A percentile compares a stretch with the other conserved stretches of the same genome.
These are phyloP conservation scores for Pyrenophora tritici-repentis DNA, from an alignment of 2,329 filamentous ascomycete species.

Conservation along the genomic window DNA sequence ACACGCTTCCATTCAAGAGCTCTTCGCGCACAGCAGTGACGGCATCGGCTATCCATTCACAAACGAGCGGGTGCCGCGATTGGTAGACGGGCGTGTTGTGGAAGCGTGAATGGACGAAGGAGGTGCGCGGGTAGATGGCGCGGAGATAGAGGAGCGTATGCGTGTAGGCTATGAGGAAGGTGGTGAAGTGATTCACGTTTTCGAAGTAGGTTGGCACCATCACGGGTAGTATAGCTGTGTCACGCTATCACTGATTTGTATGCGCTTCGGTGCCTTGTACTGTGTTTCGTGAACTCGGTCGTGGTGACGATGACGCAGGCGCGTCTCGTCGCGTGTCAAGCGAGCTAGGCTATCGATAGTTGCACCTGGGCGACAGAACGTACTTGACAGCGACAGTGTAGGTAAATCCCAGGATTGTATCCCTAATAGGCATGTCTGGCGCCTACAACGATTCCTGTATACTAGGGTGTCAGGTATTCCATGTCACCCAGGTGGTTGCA, in stretches of 20 bases:
- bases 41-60: slow-evolving; percentile 83
- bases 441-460: too few relatives aligned
- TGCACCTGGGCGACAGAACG: too few relatives aligned
- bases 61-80: slow-evolving; percentile 83
- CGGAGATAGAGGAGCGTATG: slow-evolving; percentile 88
- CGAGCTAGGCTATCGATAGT: slow-evolving; percentile 4
- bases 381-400: too few relatives aligned
- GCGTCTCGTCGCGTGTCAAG: slow-evolving; percentile 16
- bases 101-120: slow-evolving; percentile 78
- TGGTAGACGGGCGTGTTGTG: slow-evolving; percentile 86
- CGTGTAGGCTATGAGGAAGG: slow-evolving; percentile 80
- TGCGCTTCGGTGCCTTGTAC: neutral
- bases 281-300: neutral
- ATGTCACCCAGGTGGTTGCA: too few relatives aligned
- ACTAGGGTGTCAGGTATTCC: too few relatives aligned
- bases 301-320: slow-evolving; percentile 4
- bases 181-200: slow-evolving; percentile 72
- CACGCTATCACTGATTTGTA: neutral
- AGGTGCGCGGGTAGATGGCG: slow-evolving; percentile 73
- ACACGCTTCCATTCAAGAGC: slow-evolving; percentile 62
- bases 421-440: too few relatives aligned
- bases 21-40: slow-evolving; percentile 72
- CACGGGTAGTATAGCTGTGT: neutral
- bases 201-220: slow-evolving; percentile 42
- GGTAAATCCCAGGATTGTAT: too few relatives aligned